Evolutionary conservation across 2,329 filamentous ascomycete genomes (phyloP), one percentile per base, ranked within the genome.

Genomic region (Aspergillus luchuensis): DNA sequence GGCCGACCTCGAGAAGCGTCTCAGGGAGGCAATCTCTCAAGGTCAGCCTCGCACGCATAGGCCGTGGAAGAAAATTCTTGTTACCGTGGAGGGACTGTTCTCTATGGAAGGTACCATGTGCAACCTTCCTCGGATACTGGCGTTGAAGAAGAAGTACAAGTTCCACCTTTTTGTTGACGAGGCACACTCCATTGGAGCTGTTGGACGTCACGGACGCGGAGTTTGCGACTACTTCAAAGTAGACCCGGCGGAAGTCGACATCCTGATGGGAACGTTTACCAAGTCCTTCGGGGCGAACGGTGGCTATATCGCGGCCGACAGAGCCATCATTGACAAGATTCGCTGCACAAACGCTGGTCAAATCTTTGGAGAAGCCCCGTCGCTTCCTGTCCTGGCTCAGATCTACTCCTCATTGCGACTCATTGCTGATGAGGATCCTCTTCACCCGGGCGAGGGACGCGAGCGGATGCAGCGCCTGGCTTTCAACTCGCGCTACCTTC

Each of bases 51-150:
- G 94, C 66, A 97, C 93, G 10, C 94, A 97, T 78, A 89, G 94
- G 38, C 94, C 94, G 1, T 98, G 94, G 94, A 96, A 96, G 84
- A 97, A 97, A 87, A 97, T 98, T 63, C 78, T 98, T 39, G 91
- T 98, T 47, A 92, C 92, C 33, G 91, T 97, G 47, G 94, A 98
- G 77, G 94, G 94, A 65, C 84, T 98, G 36, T 97, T 97, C 82
- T 97, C 93, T 0, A 98, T 98, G 94, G 94, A 98, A 80, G 94
- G 94, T 53, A 97, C 92, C 70, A 95, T 98, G 91, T 93, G 91
- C 78, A 93, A 97, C 74, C 85, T 98, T 13, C 94, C 93, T 0
- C 90, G 91, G 57, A 82, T 97, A 51, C 79, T 97, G 55, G 85
- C 83, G 56, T 84, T 98, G 62, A 97, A 96, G 85, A 89, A 89